Conservation (phyloP, 805 yeast species). For the Pichia kluyveri region DNA sequence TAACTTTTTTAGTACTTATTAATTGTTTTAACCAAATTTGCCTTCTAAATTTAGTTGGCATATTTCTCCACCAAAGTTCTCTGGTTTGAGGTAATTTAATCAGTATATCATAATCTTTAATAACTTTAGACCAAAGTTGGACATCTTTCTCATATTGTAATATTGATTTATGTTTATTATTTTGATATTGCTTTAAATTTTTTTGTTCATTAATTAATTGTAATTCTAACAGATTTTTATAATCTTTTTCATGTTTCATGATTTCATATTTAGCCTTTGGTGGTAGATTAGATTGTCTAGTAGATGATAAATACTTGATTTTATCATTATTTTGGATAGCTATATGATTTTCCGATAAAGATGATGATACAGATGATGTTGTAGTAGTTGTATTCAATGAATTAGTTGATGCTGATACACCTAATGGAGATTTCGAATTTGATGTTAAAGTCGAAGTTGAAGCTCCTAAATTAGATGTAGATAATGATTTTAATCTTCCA, state of each 20-base stretch:
- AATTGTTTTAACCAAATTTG: slow-evolving; percentile 43
- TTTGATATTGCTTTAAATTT: slow-evolving; percentile 24
- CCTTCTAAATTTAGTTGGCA: slow-evolving; percentile 36
- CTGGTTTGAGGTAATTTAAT: slow-evolving; percentile 32
- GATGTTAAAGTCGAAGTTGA: neutral
- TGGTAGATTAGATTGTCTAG: slow-evolving; percentile 60
- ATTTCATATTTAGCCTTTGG: slow-evolving; percentile 51
- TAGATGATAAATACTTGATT: slow-evolving; percentile 29
- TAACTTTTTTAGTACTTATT: slow-evolving; percentile 27
- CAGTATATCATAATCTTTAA: slow-evolving; percentile 27
- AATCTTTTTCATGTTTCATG: slow-evolving; percentile 44
- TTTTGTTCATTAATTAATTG: slow-evolving; percentile 34
- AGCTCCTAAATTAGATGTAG: too few relatives aligned
- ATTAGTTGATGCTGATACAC: neutral
- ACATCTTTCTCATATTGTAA: slow-evolving; percentile 31
- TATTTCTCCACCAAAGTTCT: slow-evolving; percentile 55
- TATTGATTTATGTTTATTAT: slow-evolving; percentile 24
- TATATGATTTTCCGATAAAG: neutral
- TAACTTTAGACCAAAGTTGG: slow-evolving; percentile 33
- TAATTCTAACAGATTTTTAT: slow-evolving; percentile 33
- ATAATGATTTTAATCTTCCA: too few relatives aligned
- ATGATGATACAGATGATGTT: too few relatives aligned
- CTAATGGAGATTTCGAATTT: slow-evolving; percentile 3
- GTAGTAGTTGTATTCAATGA: too few relatives aligned
- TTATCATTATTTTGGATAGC: neutral